phyloP scores from a whole-genome alignment of 2,329 filamentous ascomycete species.

The Domatiomyces globalis region DNA sequence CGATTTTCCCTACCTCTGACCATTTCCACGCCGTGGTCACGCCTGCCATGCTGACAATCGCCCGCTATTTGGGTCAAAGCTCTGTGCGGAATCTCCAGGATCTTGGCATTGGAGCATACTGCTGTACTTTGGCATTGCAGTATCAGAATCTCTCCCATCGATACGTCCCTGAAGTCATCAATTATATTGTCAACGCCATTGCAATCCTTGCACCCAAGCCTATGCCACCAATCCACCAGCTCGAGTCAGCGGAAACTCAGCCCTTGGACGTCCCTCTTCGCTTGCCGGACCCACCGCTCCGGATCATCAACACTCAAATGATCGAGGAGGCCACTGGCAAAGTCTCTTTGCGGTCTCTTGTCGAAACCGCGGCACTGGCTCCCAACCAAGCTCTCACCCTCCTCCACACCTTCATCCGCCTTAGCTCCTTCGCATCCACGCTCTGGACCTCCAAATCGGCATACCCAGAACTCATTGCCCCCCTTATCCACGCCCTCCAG shows the following conservation, averaged over 20 bases:
- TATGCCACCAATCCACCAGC: conserved; percentile 4
- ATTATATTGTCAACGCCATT: conserved; percentile 65
- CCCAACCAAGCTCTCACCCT: conserved; percentile 3
- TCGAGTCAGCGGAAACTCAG: neutral
- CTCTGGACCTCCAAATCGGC: conserved; percentile 60
- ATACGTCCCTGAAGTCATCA: conserved; percentile 77
- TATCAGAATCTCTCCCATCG: conserved; percentile 75
- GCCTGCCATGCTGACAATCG: conserved; percentile 73
- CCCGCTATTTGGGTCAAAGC: conserved; percentile 67
- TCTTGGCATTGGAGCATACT: conserved; percentile 58
- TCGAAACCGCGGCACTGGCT: conserved; percentile 16
- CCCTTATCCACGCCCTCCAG: conserved; percentile 43
- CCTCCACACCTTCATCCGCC: conserved; percentile 36
- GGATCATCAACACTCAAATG: conserved; percentile 26
- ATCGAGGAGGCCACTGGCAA: conserved; percentile 29
- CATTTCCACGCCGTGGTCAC: conserved; percentile 94
- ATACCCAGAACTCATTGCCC: conserved; percentile 66
- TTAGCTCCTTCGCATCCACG: conserved; percentile 55
- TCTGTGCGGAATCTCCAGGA: conserved; percentile 52
- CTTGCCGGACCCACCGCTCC: conserved; percentile 34
- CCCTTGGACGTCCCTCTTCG: conserved; percentile 10
- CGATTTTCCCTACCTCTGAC: conserved; percentile 86
- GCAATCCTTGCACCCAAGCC: conserved; percentile 40
- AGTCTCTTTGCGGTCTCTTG: conserved; percentile 47
- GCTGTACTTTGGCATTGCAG: conserved; percentile 64